A percentile compares a stretch with the other conserved stretches of the same genome.
These are phyloP conservation scores for Ceratocystis cubensis DNA, from an alignment of 2,329 filamentous ascomycete genomes.

Conservation along the genomic window DNA sequence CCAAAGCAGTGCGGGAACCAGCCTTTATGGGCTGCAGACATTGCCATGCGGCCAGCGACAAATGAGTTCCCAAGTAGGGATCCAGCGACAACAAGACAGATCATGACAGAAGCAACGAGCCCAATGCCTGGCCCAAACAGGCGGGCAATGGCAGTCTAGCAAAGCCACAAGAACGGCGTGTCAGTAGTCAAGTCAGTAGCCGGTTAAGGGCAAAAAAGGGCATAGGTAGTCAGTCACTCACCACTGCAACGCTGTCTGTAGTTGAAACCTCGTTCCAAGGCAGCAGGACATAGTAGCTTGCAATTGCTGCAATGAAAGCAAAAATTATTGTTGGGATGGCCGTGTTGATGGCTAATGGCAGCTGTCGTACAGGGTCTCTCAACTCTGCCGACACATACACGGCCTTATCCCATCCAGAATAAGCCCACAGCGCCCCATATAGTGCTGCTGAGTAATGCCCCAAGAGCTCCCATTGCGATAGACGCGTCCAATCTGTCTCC, in stretches of 20 bases:
- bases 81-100: conserved; percentile 49
- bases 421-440: conserved; percentile 52
- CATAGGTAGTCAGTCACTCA: conserved; percentile 28
- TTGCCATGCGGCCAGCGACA: conserved; percentile 47
- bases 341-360: conserved; percentile 49
- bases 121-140: conserved; percentile 43
- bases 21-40: conserved; percentile 41
- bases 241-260: conserved; percentile 51
- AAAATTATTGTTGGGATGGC: conserved; percentile 47
- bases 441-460: conserved; percentile 48
- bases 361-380: conserved; percentile 37
- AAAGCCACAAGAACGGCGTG: background rate
- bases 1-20: conserved; percentile 39
- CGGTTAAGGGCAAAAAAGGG: background rate
- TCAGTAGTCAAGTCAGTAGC: background rate
- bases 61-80: conserved; percentile 52
- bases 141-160: conserved; percentile 41
- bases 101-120: conserved; percentile 41
- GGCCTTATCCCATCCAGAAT: conserved; percentile 54
- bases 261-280: conserved; percentile 46
- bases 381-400: conserved; percentile 45
- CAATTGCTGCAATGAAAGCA: conserved; percentile 48
- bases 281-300: conserved; percentile 50
- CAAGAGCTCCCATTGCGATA: conserved; percentile 45
- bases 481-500: conserved; percentile 35